Conservation (phyloP, 1,284 basidiomycete genomes). For the Cutaneotrichosporon sp. region DNA sequence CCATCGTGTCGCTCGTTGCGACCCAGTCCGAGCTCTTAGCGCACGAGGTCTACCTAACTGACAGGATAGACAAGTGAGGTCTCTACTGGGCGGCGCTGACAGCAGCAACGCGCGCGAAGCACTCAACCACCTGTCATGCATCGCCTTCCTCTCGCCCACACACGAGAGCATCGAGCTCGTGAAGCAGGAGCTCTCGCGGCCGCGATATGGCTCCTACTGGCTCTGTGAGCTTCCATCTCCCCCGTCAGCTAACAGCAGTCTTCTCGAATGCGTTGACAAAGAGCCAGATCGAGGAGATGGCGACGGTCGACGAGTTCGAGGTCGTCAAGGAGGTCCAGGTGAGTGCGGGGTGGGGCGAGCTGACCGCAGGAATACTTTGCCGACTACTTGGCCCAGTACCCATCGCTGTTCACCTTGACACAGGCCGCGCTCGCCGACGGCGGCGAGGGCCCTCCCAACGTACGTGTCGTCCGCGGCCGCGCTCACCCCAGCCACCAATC, state of each 20-base stretch:
- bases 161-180: slow-evolving; percentile 79
- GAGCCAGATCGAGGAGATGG: slow-evolving; percentile 86
- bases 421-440: slow-evolving; percentile 57
- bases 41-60: slow-evolving; percentile 97
- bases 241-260: slow-evolving; percentile 58
- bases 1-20: slow-evolving; percentile 90
- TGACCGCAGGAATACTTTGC: slow-evolving; percentile 83
- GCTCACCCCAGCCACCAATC: slow-evolving; percentile 44
- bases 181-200: slow-evolving; percentile 79
- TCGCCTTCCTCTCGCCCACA: slow-evolving; percentile 85
- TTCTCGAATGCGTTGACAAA: slow-evolving; percentile 95
- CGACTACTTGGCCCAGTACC: slow-evolving; percentile 85
- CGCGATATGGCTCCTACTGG: slow-evolving; percentile 96
- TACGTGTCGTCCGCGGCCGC: slow-evolving; percentile 21
- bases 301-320: slow-evolving; percentile 93
- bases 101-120: slow-evolving; percentile 68
- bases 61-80: slow-evolving; percentile 82
- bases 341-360: slow-evolving; percentile 32
- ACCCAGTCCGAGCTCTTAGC: slow-evolving; percentile 94
- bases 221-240: slow-evolving; percentile 69
- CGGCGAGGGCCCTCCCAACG: slow-evolving; percentile 52
- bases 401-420: slow-evolving; percentile 86
- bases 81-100: slow-evolving; percentile 5
- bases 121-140: slow-evolving; percentile 94
- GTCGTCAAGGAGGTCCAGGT: slow-evolving; percentile 97